A percentile compares a stretch with the other conserved stretches of the same genome.
Evolutionary conservation across 2,329 filamentous ascomycete genomes (phyloP).

Genomic region (Calycina herbarum): DNA sequence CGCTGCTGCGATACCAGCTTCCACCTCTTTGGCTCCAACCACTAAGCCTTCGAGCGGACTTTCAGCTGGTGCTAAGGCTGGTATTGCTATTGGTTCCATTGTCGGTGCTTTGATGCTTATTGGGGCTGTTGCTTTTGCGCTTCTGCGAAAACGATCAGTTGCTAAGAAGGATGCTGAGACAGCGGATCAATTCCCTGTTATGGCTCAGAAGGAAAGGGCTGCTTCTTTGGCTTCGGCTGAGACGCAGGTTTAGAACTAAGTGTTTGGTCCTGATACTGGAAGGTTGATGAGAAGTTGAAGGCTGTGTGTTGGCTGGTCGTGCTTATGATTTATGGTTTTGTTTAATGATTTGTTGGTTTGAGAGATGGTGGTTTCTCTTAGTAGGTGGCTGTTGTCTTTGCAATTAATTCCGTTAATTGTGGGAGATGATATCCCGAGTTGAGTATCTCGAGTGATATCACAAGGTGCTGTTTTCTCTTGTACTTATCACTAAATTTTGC

Average conservation of each 20-base stretch:
- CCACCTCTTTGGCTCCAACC: slow-evolving; percentile 6
- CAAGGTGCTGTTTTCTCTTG: no score
- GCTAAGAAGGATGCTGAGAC: slow-evolving; percentile 10
- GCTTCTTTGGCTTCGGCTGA: slow-evolving; percentile 9
- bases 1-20: slow-evolving; percentile 3
- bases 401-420: no score
- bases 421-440: no score
- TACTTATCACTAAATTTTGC: no score
- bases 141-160: background rate
- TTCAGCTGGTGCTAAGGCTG: slow-evolving; percentile 26
- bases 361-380: no score
- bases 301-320: background rate
- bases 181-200: slow-evolving; percentile 7
- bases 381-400: no score
- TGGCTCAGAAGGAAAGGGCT: slow-evolving; percentile 8
- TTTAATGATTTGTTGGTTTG: no score
- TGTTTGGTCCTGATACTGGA: background rate
- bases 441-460: no score
- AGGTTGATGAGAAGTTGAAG: background rate
- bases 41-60: background rate
- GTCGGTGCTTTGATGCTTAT: slow-evolving; percentile 25
- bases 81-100: slow-evolving; percentile 32
- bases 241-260: slow-evolving; percentile 10
- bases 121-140: slow-evolving; percentile 1
- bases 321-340: no score